Evolutionary conservation across 1,284 basidiomycete genomes (phyloP).

Genomic region (Rhizoctonia solani): DNA sequence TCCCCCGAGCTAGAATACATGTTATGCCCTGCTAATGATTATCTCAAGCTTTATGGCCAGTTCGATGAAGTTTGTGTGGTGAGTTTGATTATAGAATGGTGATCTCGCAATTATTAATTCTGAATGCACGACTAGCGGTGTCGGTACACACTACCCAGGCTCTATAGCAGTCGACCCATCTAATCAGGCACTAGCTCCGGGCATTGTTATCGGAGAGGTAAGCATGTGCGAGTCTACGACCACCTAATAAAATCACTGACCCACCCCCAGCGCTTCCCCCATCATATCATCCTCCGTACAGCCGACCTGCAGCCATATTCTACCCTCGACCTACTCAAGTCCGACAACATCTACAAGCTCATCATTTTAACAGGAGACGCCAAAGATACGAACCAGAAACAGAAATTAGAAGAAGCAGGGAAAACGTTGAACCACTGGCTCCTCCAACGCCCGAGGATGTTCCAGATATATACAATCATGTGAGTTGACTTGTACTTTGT

Average conservation of each 20-base stretch:
- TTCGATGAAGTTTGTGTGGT: neutral
- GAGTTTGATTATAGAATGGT: neutral
- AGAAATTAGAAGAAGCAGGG: neutral
- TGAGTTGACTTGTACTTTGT: no score
- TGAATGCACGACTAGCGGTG: slow-evolving; percentile 48
- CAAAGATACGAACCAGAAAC: neutral
- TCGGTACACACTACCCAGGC: slow-evolving; percentile 63
- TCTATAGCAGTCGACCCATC: slow-evolving; percentile 55
- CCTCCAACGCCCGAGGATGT: neutral
- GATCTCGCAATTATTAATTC: neutral
- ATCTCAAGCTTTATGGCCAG: neutral
- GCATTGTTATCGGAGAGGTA: slow-evolving; percentile 55
- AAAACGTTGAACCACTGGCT: neutral
- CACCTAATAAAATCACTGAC: no score
- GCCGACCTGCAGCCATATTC: slow-evolving; percentile 65
- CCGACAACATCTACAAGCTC: slow-evolving; percentile 72
- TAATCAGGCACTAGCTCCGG: slow-evolving; percentile 53
- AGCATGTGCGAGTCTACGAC: neutral
- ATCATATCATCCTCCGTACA: slow-evolving; percentile 63
- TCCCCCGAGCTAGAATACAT: neutral
- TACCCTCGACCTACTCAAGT: slow-evolving; percentile 68
- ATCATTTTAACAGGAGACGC: slow-evolving; percentile 66
- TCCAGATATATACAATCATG: slow-evolving; percentile 21
- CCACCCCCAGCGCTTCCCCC: slow-evolving; percentile 55
- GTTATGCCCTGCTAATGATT: neutral